These are phyloP conservation scores for Syzygium jambos DNA, from an alignment of 345 rosid species.

Conservation along the genomic window DNA sequence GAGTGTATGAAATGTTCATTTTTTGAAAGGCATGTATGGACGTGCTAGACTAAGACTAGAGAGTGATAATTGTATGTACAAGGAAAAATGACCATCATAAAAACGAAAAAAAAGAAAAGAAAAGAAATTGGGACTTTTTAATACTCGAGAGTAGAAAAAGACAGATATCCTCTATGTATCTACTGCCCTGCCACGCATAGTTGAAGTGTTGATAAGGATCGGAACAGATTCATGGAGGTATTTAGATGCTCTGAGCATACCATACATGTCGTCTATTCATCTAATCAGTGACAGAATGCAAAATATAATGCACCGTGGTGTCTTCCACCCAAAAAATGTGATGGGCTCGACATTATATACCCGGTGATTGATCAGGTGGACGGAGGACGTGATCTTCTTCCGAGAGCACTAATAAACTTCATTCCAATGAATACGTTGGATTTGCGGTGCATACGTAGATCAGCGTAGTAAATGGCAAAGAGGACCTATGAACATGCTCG, in stretches of 20 bases:
- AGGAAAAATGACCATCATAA: not conserved
- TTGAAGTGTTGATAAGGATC: not conserved
- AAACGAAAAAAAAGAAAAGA: not conserved
- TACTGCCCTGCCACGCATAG: not conserved
- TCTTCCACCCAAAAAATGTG: not conserved
- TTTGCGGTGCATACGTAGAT: not conserved
- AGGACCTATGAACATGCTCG: not conserved
- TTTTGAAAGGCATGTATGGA: not conserved
- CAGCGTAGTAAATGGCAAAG: not conserved
- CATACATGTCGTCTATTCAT: not conserved
- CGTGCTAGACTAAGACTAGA: not conserved
- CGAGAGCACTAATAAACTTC: not conserved
- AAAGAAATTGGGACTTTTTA: not conserved
- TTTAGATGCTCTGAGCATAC: not conserved
- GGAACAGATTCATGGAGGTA: not conserved
- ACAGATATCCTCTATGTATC: not conserved
- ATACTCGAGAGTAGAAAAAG: not conserved
- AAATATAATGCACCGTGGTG: not conserved
- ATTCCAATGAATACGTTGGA: not conserved
- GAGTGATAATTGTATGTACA: not conserved
- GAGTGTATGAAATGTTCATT: not conserved
- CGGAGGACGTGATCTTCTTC: not conserved
- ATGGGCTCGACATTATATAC: not conserved
- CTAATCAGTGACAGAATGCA: not conserved
- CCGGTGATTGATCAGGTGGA: not conserved